Base-by-base conservation (phyloP, 2,329 filamentous ascomycete species). In the Pseudogymnoascus sp. region DNA sequence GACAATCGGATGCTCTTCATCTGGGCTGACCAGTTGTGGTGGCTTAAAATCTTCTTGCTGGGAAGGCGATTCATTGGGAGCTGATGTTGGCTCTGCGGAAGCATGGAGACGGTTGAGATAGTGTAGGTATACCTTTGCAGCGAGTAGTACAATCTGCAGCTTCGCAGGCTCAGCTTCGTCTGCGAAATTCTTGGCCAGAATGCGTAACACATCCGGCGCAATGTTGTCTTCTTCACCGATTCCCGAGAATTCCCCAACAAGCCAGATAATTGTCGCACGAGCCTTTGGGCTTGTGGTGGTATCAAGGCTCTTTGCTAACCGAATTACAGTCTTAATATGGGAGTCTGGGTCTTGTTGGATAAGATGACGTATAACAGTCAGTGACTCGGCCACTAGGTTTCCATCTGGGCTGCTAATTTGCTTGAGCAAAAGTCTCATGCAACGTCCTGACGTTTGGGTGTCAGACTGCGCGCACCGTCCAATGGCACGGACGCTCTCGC, bases 121-220 rank as follows among this genome's bases (percentile, higher is more conserved):
- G 71, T 97, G 91, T 15, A 97, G 82, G 72, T 97, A 97, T 1
- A 97, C 92, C 73, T 97, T 97, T n/a, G 95, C 93, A 6, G 90
- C 95, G 2, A 99, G 82, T 0, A 99, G 81, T 15, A 99, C 82
- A 67, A 97, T 96, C 74, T 99, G 95, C 64, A 92, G 83, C 74
- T 96, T 96, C 11, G 91, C 92, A 28, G 87, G 81, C 72, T 97
- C 92, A 1, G 87, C 87, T 76, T 99, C 95, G 66, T 87, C 86
- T 1, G 87, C 80, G 72, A 97, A 99, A 17, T 87, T 88, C 74
- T 92, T 93, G 50, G 92, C 83, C 2, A 99, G 78, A 47, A 97
- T 93, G 7, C 95, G 86, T 35, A 97, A 78, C 6, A 97, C 92
- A 71, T 99, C 95, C 0, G 93, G 87, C 0, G 95, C 95, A 66